Evolutionary conservation across 345 rosid species (phyloP).

Genomic region (Hypericum perforatum): DNA sequence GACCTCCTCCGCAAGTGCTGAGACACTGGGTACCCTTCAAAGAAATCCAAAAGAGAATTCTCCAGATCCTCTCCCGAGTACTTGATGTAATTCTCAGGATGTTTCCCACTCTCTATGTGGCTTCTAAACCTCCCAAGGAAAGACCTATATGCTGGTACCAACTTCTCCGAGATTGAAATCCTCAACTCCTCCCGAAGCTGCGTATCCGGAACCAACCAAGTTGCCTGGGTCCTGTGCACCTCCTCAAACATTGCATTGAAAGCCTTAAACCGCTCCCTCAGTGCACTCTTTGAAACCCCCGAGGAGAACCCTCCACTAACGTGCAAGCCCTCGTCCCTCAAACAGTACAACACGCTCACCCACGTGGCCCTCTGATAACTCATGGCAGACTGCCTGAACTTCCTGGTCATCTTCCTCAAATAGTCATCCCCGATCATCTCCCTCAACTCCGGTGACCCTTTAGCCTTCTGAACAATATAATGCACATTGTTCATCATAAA

Average conservation of each 20-base stretch:
- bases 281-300: slow-evolving; percentile 68
- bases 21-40: slow-evolving; percentile 70
- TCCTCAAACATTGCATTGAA: slow-evolving; percentile 91
- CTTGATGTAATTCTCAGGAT: slow-evolving; percentile 90
- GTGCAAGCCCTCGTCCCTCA: slow-evolving; percentile 86
- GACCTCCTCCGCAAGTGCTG: slow-evolving; percentile 78
- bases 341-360: slow-evolving; percentile 63
- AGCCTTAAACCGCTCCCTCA: slow-evolving; percentile 80
- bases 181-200: slow-evolving; percentile 90
- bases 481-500: slow-evolving; percentile 94
- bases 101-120: slow-evolving; percentile 86
- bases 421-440: slow-evolving; percentile 92
- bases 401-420: slow-evolving; percentile 59
- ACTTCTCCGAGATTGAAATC: slow-evolving; percentile 69
- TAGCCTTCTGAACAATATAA: slow-evolving; percentile 78
- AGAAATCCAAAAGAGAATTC: slow-evolving; percentile 77
- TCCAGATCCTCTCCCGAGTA: slow-evolving; percentile 84
- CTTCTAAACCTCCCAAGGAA: slow-evolving; percentile 87
- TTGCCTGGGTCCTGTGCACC: slow-evolving; percentile 68
- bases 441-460: slow-evolving; percentile 67
- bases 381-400: slow-evolving; percentile 61
- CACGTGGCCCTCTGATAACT: slow-evolving; percentile 86
- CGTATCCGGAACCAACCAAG: slow-evolving; percentile 72
- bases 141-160: slow-evolving; percentile 89
- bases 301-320: slow-evolving; percentile 80